Evolutionary conservation across 2,329 filamentous ascomycete species (phyloP), one percentile per base, ranked within the genome.

Genomic region (Fusarium miscanthi): DNA sequence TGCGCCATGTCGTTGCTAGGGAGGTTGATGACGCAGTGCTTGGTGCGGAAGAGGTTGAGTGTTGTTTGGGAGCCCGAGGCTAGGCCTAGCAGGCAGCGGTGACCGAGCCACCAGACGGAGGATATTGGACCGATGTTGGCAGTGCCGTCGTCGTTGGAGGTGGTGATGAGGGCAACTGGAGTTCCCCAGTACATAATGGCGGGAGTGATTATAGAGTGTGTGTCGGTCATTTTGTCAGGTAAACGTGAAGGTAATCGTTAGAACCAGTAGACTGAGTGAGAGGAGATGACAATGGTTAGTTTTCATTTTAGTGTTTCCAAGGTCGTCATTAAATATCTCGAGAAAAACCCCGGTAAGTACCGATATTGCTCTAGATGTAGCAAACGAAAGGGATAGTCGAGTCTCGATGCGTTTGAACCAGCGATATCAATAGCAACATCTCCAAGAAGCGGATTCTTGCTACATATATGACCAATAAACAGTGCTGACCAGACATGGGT

Each of bases 371-470:
- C 6, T 27, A 0, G 9, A 38, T 13, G 14, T 52, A 52, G 7
- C 33, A 2, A 52, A 27, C 17, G 8, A 10, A 0, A 21, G 3
- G 0, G 0, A 1, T 1, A n/a, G 7, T 3, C 5, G 5, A n/a
- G 13, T 2, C 7, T 1, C 1, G 4, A 14, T 5, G 2, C 2
- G 3, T 3, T 8, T 17, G 13, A 5, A 17, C 23, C 7, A 9
- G 49, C 13, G 3, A 53, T 25, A 27, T 27, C 49, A n/a, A 0
- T 27, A 40, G 49, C 33, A 53, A 53, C 11, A 5, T 5, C 13
- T 38, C 11, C 2, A 6, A n/a, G 23, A 38, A 38, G 33, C 23
- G 23, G 49, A n/a, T n/a, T 13, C 6, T 53, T 53, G 33, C 49
- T 40, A 17, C 2, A 3, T 3, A 53, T 53, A 40, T 53, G 49